These are phyloP conservation scores for Aspergillus fischeri DNA, from an alignment of 2,329 filamentous ascomycete species.

Conservation along the genomic window DNA sequence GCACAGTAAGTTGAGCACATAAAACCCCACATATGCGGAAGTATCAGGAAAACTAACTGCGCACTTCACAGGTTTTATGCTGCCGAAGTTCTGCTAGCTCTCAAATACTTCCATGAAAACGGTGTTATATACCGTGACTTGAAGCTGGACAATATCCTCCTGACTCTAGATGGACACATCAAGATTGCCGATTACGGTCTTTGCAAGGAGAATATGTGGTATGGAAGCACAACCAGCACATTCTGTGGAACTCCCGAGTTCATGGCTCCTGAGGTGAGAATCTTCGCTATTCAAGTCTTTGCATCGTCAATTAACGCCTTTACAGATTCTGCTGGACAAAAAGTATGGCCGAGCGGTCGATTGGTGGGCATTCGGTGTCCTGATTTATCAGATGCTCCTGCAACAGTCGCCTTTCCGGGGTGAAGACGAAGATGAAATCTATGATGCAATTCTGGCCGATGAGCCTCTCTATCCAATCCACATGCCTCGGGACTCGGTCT, in stretches of 20 bases:
- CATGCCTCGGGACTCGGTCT: conserved; percentile 97
- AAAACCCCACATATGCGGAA: neutral
- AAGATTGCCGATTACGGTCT: conserved; percentile 98
- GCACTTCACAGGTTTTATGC: conserved; percentile 72
- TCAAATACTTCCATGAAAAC: conserved; percentile 99
- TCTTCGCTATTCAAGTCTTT: neutral
- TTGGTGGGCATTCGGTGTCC: conserved; percentile 98
- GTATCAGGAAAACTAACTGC: neutral
- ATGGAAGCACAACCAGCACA: conserved; percentile 90
- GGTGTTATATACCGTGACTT: conserved; percentile 91
- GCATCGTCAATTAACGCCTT: conserved; percentile 14
- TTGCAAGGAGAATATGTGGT: conserved; percentile 99
- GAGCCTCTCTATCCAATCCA: conserved; percentile 97
- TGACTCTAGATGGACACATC: conserved; percentile 94
- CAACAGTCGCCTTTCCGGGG: conserved; percentile 98
- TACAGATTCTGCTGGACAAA: conserved; percentile 89
- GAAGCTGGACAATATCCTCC: conserved; percentile 82
- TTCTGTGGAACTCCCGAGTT: conserved; percentile 99
- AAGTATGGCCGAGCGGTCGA: conserved; percentile 97
- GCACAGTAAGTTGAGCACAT: conserved; percentile 67
- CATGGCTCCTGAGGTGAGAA: conserved; percentile 88
- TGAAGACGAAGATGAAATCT: conserved; percentile 98
- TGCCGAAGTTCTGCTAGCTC: conserved; percentile 89
- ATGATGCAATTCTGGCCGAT: conserved; percentile 95
- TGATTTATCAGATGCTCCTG: conserved; percentile 99